Evolutionary conservation across 257 asterid genomes (phyloP).

Genomic region (Salvia hispanica): DNA sequence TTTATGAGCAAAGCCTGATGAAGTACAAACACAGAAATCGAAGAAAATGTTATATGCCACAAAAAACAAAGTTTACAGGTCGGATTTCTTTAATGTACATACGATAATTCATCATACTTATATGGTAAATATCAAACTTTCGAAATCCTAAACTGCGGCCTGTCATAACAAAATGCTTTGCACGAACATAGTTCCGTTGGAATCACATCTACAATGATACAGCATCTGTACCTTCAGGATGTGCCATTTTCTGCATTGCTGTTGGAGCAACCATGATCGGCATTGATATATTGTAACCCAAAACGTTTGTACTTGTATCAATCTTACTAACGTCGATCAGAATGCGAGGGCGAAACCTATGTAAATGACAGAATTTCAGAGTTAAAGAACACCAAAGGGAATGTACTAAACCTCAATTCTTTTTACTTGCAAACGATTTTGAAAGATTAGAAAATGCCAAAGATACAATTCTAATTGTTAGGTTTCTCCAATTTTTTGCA

Average conservation of each 20-base stretch:
- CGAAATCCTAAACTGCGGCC: background rate
- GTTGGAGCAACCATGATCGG: constrained; percentile 97
- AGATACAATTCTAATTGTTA: background rate
- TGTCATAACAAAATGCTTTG: background rate
- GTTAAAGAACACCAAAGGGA: background rate
- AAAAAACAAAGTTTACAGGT: background rate
- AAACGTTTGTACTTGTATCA: constrained; percentile 55
- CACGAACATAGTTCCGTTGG: background rate
- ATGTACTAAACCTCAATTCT: background rate
- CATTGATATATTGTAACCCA: constrained; percentile 75
- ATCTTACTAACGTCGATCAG: constrained; percentile 74
- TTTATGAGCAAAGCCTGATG: constrained; percentile 1
- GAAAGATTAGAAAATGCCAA: background rate
- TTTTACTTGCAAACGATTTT: too few relatives aligned
- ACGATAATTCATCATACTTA: background rate
- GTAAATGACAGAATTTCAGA: constrained; percentile 10
- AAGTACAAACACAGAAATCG: background rate
- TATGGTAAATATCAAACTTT: constrained; percentile 8
- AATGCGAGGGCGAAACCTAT: constrained; percentile 84
- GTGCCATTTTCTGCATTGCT: constrained; percentile 94
- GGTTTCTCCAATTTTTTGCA: background rate
- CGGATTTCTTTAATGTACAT: constrained; percentile 4
- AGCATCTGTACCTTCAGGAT: constrained; percentile 63
- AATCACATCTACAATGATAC: background rate
- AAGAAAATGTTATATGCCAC: background rate